A percentile compares a stretch with the other conserved stretches of the same genome.
phyloP scores from a whole-genome alignment of 768 basidiomycete genomes.

The Serendipita sp. region DNA sequence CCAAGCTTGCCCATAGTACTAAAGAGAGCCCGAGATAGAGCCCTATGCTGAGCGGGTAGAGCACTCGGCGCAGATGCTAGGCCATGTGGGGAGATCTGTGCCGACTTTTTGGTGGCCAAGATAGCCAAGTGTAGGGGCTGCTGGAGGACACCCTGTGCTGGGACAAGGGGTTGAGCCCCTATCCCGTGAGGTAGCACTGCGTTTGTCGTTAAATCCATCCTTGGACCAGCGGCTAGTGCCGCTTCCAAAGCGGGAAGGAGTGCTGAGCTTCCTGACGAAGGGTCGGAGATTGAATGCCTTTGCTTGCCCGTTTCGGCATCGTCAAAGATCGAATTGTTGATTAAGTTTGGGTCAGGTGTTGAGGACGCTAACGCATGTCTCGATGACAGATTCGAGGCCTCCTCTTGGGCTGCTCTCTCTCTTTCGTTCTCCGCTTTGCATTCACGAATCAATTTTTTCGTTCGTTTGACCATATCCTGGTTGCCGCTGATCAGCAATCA shows the following conservation, averaged over 20 bases:
- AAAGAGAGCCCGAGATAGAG: constrained; percentile 59
- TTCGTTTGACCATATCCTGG: constrained; percentile 62
- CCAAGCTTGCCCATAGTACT: constrained; percentile 73
- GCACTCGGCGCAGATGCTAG: constrained; percentile 20
- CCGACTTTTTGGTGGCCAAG: constrained; percentile 19
- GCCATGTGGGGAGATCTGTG: constrained; percentile 24
- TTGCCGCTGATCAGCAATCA: background rate
- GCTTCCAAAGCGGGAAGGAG: background rate
- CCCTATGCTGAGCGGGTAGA: constrained; percentile 40
- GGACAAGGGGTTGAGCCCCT: constrained; percentile 19
- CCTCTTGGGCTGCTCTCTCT: background rate
- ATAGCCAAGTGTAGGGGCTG: constrained; percentile 42
- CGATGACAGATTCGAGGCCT: no score
- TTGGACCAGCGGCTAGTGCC: background rate
- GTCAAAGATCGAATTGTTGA: no score
- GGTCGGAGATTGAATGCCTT: no score
- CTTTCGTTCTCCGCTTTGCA: constrained; percentile 31
- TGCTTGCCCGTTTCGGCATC: no score
- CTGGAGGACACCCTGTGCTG: constrained; percentile 46
- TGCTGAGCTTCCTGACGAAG: background rate
- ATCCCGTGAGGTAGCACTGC: background rate
- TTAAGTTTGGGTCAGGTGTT: no score
- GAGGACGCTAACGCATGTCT: no score
- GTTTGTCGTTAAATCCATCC: no score
- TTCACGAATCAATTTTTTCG: constrained; percentile 71